Evolutionary conservation across 2,329 filamentous ascomycete species (phyloP), one percentile per base, ranked within the genome.

Genomic region (Podosphaera leucotricha): DNA sequence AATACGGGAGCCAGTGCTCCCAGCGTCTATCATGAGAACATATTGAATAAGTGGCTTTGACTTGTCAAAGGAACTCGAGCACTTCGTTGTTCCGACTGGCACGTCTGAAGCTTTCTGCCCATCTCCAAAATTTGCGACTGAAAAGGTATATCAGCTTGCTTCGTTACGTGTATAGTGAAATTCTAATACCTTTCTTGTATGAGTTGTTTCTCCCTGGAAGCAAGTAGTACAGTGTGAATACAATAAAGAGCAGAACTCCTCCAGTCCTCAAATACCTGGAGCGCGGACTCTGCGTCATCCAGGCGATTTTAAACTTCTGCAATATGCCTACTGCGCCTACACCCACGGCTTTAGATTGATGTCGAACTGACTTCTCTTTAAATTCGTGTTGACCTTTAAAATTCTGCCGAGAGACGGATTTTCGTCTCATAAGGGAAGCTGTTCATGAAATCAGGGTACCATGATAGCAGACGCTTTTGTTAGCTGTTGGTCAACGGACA

Each of bases 21-120:
- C 90, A 41, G 90, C 90, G 62, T 98, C 90, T 57, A 98, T 83
- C 90, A 98, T 98, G 57, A 95, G 72, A 48, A 90, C 92, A 65
- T 95, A 98, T 60, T 98, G 90, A 49, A 94, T 78, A 52, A 98
- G 74, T 42, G 90, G 87, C 66, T 94, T 95, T 51, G 84, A 79
- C 56, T 80, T 76, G 54, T 84, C 83, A 64, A 72, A 77, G 37
- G 90, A 84, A 59, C 77, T 82, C 47, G 76, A 75, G 70, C 90
- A 98, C 64, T 74, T 80, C 38, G 72, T 68, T 50, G 80, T 77
- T 52, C 72, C 72, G 55, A 76, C 70, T 7, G 75, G 72, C 21
- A 70, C 66, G 54, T 82, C 74, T 43, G 67, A 61, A 28, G 71
- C 66, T 1, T 59, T 57, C 56, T 77, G 72, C 49, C 71, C 72